Conservation (phyloP, 495 filamentous ascomycete genomes). For the Aspergillus ellipticus region DNA sequence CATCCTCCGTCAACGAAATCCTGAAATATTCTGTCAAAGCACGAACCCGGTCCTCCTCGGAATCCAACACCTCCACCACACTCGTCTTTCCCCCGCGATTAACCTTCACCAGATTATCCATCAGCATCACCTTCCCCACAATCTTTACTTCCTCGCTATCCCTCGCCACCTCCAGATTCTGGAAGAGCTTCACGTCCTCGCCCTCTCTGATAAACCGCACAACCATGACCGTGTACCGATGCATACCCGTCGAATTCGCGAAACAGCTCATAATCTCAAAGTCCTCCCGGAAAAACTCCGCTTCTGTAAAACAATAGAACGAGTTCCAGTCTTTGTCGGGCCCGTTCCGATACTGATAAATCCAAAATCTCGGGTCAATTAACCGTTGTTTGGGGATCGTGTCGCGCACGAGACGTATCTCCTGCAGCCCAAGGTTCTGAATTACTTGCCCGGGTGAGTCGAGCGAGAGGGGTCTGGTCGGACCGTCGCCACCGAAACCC, state of each 20-base stretch:
- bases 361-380: conserved; percentile 50
- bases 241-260: conserved; percentile 46
- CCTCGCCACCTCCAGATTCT: background rate
- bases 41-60: conserved; percentile 43
- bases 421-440: conserved; percentile 44
- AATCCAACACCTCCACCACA: conserved; percentile 45
- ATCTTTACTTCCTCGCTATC: conserved; percentile 29
- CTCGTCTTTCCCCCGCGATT: conserved; percentile 55
- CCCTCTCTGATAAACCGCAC: conserved; percentile 53
- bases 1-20: conserved; percentile 2
- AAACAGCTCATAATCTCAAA: conserved; percentile 64
- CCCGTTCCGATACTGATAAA: conserved; percentile 57
- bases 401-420: conserved; percentile 45
- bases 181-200: conserved; percentile 15
- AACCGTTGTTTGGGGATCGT: conserved; percentile 44
- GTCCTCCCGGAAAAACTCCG: conserved; percentile 60
- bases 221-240: conserved; percentile 47
- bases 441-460: conserved; percentile 29
- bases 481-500: conserved; percentile 64
- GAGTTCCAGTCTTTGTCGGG: conserved; percentile 46
- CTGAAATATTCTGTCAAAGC: conserved; percentile 15
- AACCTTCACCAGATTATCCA: conserved; percentile 52
- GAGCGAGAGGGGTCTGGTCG: conserved; percentile 52
- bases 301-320: conserved; percentile 57
- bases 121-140: conserved; percentile 58